Evolutionary conservation across 2,329 filamentous ascomycete species (phyloP), one percentile per base, ranked within the genome.

Genomic region (Ascochyta pisi): DNA sequence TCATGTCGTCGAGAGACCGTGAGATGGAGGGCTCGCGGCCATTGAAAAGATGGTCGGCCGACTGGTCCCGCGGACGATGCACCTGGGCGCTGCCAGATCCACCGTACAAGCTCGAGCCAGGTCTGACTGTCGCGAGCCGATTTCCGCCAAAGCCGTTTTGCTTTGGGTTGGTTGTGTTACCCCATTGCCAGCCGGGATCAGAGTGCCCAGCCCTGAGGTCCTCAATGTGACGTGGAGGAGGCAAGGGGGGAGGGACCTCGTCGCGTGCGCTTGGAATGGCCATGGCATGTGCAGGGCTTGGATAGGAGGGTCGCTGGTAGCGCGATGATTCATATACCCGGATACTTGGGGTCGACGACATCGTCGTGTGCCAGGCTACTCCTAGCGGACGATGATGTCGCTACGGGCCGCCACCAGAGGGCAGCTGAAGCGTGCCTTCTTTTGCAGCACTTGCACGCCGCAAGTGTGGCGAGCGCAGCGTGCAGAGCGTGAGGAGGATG

Each of bases 111-210:
- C 79, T 81, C 58, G 77, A 79, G 56, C 78, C 80, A 50, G 78
- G 75, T 66, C 78, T 83, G 45, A 82, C 70, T 44, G 73, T 76
- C 42, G 70, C 74, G 42, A 77, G 77, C 58, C 75, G 75, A 54
- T 73, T 73, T 47, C 77, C 76, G 50, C 78, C 79, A 69, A 83
- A 81, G 61, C 79, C 77, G 45, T 75, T 71, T 48, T 80, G 74
- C 55, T 77, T 79, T 41, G 78, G 78, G 46, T 79, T 78, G 73
- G 88, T 86, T 55, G 78, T 77, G 75, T 89, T 87, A 60, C 82
- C 84, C 81, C 84, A 86, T 71, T 83, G 78, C 85, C 85, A 89
- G 57, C 83, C 86, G 51, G 83, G 79, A 73, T 89, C 87, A 65
- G 83, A 80, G 33, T 84, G 85, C 60, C 79, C 73, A 64, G 80